Percentiles rank a stretch among this genome's conserved stretches.
These are phyloP conservation scores for Trichosporon ovoides DNA, from an alignment of 1,284 basidiomycete genomes.

Conservation along the genomic window DNA sequence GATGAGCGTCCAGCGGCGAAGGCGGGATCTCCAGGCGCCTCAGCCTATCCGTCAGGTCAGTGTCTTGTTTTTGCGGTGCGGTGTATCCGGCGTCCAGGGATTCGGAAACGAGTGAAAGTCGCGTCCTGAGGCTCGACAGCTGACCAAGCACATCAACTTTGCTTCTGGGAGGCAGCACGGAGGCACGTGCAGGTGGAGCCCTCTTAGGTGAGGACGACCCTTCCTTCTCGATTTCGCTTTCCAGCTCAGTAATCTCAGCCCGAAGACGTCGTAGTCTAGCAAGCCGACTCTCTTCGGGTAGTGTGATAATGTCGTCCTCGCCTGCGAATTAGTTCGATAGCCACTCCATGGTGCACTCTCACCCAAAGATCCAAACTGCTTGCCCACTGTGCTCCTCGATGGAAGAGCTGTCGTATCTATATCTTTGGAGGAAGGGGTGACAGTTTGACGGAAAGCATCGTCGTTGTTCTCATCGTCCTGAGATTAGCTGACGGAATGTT, in stretches of 20 bases:
- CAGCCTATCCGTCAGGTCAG: not conserved
- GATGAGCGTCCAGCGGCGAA: not conserved
- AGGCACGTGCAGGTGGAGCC: constrained; percentile 12
- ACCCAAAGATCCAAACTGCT: not conserved
- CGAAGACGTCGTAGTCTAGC: constrained; percentile 49
- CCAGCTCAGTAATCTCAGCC: constrained; percentile 51
- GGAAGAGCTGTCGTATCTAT: constrained; percentile 13
- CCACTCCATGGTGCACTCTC: not conserved
- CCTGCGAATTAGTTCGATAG: not conserved
- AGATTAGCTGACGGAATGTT: not conserved
- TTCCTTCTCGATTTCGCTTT: constrained; percentile 41
- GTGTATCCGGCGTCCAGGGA: not conserved
- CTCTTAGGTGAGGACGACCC: not conserved
- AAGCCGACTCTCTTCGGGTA: constrained; percentile 12
- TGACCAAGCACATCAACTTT: constrained; percentile 36
- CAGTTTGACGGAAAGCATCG: constrained; percentile 1
- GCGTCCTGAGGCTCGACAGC: constrained; percentile 22
- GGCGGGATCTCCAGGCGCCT: not conserved
- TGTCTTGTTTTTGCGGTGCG: not conserved
- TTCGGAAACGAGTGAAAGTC: not conserved
- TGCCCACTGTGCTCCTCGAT: not conserved
- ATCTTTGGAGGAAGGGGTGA: not conserved
- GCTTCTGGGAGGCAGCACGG: constrained; percentile 24
- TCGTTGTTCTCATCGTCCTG: constrained; percentile 20
- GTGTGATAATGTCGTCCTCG: not conserved